phyloP scores from a whole-genome alignment of 768 basidiomycete genomes.

The Termitomyces sp. region DNA sequence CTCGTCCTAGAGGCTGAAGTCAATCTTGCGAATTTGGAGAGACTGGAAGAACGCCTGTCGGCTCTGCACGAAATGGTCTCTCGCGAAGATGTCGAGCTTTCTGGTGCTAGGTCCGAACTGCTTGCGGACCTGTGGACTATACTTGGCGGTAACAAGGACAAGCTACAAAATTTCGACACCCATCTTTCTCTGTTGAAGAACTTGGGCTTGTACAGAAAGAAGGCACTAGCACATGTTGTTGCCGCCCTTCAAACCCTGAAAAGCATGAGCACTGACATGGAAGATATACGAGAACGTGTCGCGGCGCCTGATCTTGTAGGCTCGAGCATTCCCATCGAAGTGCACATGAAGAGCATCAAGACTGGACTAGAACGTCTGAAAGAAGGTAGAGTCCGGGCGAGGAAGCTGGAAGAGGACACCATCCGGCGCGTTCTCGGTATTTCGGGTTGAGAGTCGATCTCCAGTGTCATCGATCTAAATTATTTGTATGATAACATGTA shows the following conservation, averaged over 20 bases:
- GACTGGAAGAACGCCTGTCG: slow-evolving; percentile 54
- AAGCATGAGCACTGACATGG: slow-evolving; percentile 67
- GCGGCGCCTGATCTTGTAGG: slow-evolving; percentile 61
- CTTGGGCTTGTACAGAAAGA: slow-evolving; percentile 50
- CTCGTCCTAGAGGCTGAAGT: slow-evolving; percentile 65
- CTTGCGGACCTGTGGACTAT: slow-evolving; percentile 66
- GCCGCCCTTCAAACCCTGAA: slow-evolving; percentile 57
- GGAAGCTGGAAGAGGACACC: slow-evolving; percentile 37
- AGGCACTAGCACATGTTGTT: slow-evolving; percentile 61
- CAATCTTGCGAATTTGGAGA: slow-evolving; percentile 48
- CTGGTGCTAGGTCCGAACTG: slow-evolving; percentile 42
- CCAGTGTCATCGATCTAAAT: not conserved
- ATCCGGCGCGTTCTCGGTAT: slow-evolving; percentile 24
- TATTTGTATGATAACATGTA: slow-evolving; percentile 4
- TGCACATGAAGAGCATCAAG: slow-evolving; percentile 71
- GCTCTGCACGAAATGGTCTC: slow-evolving; percentile 52
- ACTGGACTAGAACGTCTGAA: slow-evolving; percentile 56
- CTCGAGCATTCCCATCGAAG: slow-evolving; percentile 58
- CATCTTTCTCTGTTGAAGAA: slow-evolving; percentile 50
- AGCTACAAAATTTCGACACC: slow-evolving; percentile 42
- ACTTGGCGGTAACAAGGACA: slow-evolving; percentile 54
- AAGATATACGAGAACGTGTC: slow-evolving; percentile 68
- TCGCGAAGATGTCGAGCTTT: slow-evolving; percentile 48
- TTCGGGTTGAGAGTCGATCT: not conserved
- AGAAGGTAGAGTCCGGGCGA: slow-evolving; percentile 50